These are phyloP conservation scores for Rubus parviflorus DNA, from an alignment of 306 rosid species.

Conservation along the genomic window DNA sequence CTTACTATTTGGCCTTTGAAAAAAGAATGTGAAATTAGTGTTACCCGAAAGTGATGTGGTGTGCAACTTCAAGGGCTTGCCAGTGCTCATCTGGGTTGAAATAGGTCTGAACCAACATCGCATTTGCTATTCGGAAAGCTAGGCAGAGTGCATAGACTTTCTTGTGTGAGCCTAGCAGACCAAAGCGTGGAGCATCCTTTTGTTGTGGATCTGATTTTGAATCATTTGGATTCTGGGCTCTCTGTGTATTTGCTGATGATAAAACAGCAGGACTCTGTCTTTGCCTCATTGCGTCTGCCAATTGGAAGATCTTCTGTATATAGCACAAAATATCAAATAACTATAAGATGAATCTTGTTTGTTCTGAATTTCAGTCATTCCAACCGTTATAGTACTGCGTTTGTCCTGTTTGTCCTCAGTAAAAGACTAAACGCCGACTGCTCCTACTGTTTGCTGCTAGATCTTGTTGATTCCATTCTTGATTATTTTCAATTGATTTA, in stretches of 20 bases:
- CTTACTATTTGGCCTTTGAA: not conserved
- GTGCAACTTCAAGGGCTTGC: conserved; percentile 98
- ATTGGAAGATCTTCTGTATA: no score
- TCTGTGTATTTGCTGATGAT: conserved; percentile 7
- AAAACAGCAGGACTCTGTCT: conserved; percentile 35
- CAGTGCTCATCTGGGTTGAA: conserved; percentile 98
- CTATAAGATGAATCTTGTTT: no score
- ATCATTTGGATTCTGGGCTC: conserved; percentile 11
- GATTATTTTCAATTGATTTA: no score
- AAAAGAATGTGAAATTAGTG: not conserved
- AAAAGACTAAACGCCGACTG: no score
- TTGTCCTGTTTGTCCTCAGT: no score
- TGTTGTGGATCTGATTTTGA: conserved; percentile 23
- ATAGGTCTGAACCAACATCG: conserved; percentile 71
- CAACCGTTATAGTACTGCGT: no score
- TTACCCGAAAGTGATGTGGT: conserved; percentile 75
- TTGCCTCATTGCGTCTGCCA: conserved; percentile 43
- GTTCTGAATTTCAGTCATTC: no score
- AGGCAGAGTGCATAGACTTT: conserved; percentile 49
- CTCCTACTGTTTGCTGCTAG: no score
- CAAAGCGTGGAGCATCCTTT: conserved; percentile 4
- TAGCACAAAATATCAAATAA: no score
- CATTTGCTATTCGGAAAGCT: conserved; percentile 71
- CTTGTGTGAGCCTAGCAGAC: conserved; percentile 32
- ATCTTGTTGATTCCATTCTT: no score